These are phyloP conservation scores for Ogataea neopini DNA, from an alignment of 805 yeast genomes.

Conservation along the genomic window DNA sequence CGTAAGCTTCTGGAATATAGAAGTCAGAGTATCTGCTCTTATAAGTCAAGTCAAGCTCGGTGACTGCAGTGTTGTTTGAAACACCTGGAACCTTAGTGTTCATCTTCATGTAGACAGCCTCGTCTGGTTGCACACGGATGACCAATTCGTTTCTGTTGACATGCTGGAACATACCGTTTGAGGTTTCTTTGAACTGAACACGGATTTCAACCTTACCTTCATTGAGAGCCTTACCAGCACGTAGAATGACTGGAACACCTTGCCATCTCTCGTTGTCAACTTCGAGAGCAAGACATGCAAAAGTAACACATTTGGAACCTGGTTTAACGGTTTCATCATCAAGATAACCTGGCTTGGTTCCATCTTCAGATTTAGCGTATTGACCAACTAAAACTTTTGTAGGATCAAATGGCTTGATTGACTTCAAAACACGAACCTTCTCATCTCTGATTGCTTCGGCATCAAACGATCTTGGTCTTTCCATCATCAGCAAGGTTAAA, in stretches of 20 bases:
- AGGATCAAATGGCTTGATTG: conserved; percentile 66
- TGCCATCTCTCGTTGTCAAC: conserved; percentile 96
- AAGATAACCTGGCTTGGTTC: conserved; percentile 82
- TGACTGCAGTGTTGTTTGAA: conserved; percentile 74
- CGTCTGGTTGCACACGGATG: conserved; percentile 91
- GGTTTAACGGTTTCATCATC: conserved; percentile 89
- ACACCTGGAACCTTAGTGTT: conserved; percentile 94
- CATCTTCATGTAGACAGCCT: conserved; percentile 89
- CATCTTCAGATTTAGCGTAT: conserved; percentile 81
- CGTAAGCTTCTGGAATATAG: conserved; percentile 98
- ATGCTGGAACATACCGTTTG: conserved; percentile 75
- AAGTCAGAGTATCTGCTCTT: conserved; percentile 77
- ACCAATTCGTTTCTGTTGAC: conserved; percentile 92
- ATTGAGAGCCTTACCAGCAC: conserved; percentile 98
- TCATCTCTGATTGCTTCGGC: conserved; percentile 96
- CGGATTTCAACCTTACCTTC: conserved; percentile 94
- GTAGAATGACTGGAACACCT: conserved; percentile 92
- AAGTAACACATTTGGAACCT: conserved; percentile 86
- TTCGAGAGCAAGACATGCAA: conserved; percentile 77
- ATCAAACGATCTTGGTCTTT: conserved; percentile 86
- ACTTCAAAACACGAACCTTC: conserved; percentile 88
- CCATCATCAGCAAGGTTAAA: conserved; percentile 89
- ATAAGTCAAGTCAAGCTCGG: conserved; percentile 90
- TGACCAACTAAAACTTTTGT: conserved; percentile 83
- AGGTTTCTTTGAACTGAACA: conserved; percentile 85